Evolutionary conservation across 768 basidiomycete species (phyloP).

Genomic region (Suillus lakei): DNA sequence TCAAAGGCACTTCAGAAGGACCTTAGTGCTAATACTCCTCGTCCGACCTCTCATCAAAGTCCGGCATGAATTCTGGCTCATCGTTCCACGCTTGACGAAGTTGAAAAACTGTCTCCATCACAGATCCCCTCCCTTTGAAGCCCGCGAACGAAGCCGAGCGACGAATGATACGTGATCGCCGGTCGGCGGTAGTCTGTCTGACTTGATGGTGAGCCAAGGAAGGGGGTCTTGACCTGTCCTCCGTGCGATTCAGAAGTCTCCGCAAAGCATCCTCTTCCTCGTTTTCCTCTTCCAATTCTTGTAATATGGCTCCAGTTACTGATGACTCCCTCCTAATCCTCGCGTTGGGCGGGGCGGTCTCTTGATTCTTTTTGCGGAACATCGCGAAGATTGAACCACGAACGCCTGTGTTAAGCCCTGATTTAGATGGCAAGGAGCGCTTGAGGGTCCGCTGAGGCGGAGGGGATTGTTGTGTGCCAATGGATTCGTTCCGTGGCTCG

Average conservation of each 20-base stretch:
- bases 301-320: background rate
- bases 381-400: constrained; percentile 15
- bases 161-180: constrained; percentile 20
- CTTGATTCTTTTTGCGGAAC: background rate
- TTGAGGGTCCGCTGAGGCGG: constrained; percentile 15
- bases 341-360: background rate
- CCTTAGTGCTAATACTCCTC: background rate
- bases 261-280: background rate
- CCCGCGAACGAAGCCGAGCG: constrained; percentile 32
- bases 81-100: background rate
- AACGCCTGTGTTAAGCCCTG: constrained; percentile 11
- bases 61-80: background rate
- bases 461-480: constrained; percentile 12
- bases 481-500: constrained; percentile 4
- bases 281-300: background rate
- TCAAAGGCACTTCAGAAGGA: background rate
- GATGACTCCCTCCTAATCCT: background rate
- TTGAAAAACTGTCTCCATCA: constrained; percentile 20
- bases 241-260: background rate
- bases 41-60: background rate
- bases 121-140: constrained; percentile 10
- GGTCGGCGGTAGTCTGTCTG: background rate
- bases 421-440: constrained; percentile 10
- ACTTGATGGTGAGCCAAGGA: background rate
- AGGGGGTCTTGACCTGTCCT: background rate